Percentiles rank a stretch among this genome's conserved stretches.
phyloP scores from a whole-genome alignment of 371 early-diverging fungal genomes.

The Batrachochytrium dendrobatidis region DNA sequence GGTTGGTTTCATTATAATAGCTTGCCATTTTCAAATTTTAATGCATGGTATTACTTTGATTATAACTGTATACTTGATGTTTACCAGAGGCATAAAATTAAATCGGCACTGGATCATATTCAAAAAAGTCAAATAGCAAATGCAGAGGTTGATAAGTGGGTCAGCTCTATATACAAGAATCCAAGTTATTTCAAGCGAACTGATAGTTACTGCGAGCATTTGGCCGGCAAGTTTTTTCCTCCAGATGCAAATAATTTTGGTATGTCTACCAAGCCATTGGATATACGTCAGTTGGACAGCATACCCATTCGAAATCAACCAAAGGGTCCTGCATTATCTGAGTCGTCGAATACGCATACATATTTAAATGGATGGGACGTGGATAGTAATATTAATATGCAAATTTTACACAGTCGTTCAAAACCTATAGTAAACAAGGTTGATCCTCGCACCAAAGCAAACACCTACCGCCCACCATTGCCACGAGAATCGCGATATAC shows the following conservation, averaged over 20 bases:
- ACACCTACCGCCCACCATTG: too few species aligned
- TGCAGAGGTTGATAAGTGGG: slow-evolving; percentile 4
- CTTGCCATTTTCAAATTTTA: too few species aligned
- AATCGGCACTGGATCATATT: not conserved
- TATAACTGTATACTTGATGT: too few species aligned
- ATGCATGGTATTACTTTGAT: too few species aligned
- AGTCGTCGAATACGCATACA: not conserved
- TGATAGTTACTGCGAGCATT: slow-evolving; percentile 33
- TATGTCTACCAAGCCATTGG: too few species aligned
- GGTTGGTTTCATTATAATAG: too few species aligned
- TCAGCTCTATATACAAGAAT: slow-evolving; percentile 6
- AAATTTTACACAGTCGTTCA: too few species aligned
- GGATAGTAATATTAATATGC: not conserved
- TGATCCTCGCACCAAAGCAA: too few species aligned
- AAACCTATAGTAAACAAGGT: too few species aligned
- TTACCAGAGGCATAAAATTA: slow-evolving; percentile 4
- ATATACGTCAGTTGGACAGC: not conserved
- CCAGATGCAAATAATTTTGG: slow-evolving; percentile 23
- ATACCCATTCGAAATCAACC: not conserved
- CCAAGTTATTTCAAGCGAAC: slow-evolving; percentile 8
- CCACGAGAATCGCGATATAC: too few species aligned
- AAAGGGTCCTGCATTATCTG: not conserved
- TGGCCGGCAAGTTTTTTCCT: slow-evolving; percentile 34
- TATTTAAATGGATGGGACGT: not conserved
- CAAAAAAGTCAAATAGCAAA: slow-evolving; percentile 4